Conservation (phyloP, 2,329 filamentous ascomycete genomes). For the Ilyonectria sp. region DNA sequence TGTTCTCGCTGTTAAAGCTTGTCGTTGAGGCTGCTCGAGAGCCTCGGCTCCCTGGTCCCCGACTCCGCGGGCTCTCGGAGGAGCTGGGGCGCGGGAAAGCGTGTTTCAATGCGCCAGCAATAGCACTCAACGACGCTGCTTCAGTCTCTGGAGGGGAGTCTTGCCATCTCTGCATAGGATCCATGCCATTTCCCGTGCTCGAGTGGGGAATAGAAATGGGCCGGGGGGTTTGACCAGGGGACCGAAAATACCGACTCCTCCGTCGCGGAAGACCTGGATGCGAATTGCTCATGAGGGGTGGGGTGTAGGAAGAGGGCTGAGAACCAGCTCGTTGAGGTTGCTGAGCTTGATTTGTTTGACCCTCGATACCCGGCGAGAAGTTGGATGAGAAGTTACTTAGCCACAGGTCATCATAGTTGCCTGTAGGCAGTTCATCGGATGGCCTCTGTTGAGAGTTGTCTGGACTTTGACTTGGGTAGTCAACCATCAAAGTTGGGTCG, state of each 20-base stretch:
- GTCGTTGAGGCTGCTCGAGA: conserved; percentile 34
- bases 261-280: conserved; percentile 15
- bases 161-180: conserved; percentile 45
- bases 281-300: not conserved
- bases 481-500: not conserved
- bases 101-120: conserved; percentile 34
- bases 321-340: not conserved
- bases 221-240: not conserved
- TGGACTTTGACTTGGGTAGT: not conserved
- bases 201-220: conserved; percentile 5
- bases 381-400: not conserved
- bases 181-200: not conserved
- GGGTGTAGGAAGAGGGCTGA: not conserved
- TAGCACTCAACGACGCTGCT: conserved; percentile 40
- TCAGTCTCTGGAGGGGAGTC: conserved; percentile 43
- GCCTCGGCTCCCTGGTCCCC: conserved; percentile 22
- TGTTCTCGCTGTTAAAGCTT: conserved; percentile 36
- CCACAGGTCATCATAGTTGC: not conserved
- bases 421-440: no score
- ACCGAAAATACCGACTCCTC: conserved; percentile 21
- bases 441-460: not conserved
- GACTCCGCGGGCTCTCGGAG: conserved; percentile 30
- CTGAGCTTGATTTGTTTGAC: not conserved
- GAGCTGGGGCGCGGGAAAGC: conserved; percentile 28
- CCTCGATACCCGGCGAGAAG: not conserved